A percentile compares a stretch with the other conserved stretches of the same genome.
These are phyloP conservation scores for Schwanniomyces etchellsii DNA, from an alignment of 1,139 yeast species.

Conservation along the genomic window DNA sequence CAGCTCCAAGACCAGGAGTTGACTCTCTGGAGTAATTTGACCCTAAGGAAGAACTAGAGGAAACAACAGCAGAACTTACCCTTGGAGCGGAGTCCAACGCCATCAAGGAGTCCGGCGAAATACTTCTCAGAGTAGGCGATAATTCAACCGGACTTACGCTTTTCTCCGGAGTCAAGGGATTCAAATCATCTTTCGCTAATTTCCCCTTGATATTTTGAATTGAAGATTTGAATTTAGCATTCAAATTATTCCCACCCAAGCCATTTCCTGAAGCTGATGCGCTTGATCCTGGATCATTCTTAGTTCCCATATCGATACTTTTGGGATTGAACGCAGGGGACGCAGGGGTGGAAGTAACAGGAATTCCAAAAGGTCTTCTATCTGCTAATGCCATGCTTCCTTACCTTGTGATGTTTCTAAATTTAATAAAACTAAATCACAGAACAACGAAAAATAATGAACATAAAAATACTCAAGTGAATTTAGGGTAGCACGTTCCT, in stretches of 20 bases:
- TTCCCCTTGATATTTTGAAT: conserved; percentile 10
- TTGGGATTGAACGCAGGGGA: conserved; percentile 45
- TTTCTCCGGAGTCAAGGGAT: conserved; percentile 18
- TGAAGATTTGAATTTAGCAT: conserved; percentile 9
- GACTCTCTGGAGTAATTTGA: conserved; percentile 20
- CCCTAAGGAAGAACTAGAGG: conserved; percentile 16
- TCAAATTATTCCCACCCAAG: conserved; percentile 2
- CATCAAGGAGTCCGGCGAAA: conserved; percentile 41
- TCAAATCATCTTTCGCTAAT: conserved; percentile 10
- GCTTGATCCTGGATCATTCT: conserved; percentile 4
- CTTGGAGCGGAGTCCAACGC: conserved; percentile 17
- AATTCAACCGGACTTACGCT: conserved; percentile 21
- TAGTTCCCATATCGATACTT: conserved; percentile 21
- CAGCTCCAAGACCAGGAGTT: conserved; percentile 18
- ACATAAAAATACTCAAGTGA: not conserved
- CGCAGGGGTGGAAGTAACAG: conserved; percentile 33
- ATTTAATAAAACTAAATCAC: too few species aligned
- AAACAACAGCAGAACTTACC: conserved; percentile 13
- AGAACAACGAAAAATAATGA: not conserved
- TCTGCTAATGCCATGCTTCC: conserved; percentile 49
- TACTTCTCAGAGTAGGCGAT: conserved; percentile 37
- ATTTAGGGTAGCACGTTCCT: not conserved
- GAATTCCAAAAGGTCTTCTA: conserved; percentile 49
- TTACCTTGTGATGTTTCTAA: conserved; percentile 2
- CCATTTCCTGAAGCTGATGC: conserved; percentile 2